A percentile compares a stretch with the other conserved stretches of the same genome.
These are phyloP conservation scores for Pichia cactophila DNA, from an alignment of 1,139 yeast species.

Conservation along the genomic window DNA sequence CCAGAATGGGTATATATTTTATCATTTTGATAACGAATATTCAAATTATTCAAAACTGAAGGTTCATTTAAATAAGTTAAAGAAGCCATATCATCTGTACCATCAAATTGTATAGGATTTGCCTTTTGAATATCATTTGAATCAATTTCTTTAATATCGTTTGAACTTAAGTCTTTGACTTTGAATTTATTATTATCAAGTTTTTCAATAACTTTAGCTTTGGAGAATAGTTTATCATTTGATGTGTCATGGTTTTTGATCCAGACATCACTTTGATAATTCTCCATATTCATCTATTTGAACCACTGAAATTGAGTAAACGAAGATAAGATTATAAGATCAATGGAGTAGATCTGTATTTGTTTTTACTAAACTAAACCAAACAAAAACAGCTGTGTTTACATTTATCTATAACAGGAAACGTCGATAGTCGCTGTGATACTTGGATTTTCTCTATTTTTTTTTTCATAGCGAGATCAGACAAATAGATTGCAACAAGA, in stretches of 20 bases:
- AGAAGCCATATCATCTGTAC: conserved; percentile 93
- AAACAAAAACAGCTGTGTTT: neutral
- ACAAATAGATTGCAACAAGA: too few species aligned
- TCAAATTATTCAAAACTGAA: conserved; percentile 77
- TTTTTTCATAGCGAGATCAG: neutral
- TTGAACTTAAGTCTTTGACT: conserved; percentile 40
- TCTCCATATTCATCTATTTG: conserved; percentile 3
- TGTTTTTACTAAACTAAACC: neutral
- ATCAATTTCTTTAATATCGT: conserved; percentile 27
- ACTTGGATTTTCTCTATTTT: neutral
- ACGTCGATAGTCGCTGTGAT: neutral
- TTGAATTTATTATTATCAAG: conserved; percentile 40
- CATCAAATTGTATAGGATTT: conserved; percentile 89
- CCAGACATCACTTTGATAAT: conserved; percentile 50
- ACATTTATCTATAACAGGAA: neutral
- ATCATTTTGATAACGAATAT: conserved; percentile 69
- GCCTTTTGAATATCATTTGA: conserved; percentile 52
- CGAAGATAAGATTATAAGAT: neutral
- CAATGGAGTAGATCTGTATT: neutral
- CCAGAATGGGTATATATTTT: conserved; percentile 75
- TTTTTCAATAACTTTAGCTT: conserved; percentile 60
- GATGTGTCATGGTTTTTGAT: conserved; percentile 50
- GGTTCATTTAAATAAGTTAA: conserved; percentile 92
- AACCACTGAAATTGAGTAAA: too few species aligned
- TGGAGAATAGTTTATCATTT: conserved; percentile 41